These are phyloP conservation scores for Paraleonurus japonicus DNA, from an alignment of 257 asterid species.

Conservation along the genomic window DNA sequence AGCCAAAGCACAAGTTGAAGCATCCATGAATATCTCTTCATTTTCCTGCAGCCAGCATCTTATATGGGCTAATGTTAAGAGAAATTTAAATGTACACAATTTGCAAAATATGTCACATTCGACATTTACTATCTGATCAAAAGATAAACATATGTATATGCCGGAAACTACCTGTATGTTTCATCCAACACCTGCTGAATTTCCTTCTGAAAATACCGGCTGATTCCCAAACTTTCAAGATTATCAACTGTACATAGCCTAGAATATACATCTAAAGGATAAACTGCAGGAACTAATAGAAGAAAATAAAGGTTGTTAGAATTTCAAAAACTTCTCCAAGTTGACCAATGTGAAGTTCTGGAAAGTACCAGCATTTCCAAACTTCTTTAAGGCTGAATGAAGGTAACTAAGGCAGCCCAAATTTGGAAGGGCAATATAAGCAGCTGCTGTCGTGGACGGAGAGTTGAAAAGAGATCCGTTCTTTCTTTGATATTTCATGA, in stretches of 20 bases:
- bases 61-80: conserved; percentile 42
- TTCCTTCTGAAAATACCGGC: conserved; percentile 58
- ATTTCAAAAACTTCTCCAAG: not conserved
- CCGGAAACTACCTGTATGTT: conserved; percentile 56
- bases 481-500: conserved; percentile 65
- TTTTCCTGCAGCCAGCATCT: conserved; percentile 81
- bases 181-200: conserved; percentile 59
- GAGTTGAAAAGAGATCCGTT: conserved; percentile 90
- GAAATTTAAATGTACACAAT: not conserved
- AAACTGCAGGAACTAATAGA: conserved; percentile 61
- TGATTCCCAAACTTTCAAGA: conserved; percentile 73
- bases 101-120: not conserved
- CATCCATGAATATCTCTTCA: conserved; percentile 79
- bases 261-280: conserved; percentile 56
- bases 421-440: conserved; percentile 50
- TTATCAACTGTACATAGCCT: conserved; percentile 58
- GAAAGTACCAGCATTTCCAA: conserved; percentile 66
- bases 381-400: conserved; percentile 42
- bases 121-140: no score
- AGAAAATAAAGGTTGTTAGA: conserved; percentile 12
- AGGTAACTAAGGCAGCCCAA: conserved; percentile 66
- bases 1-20: conserved; percentile 78
- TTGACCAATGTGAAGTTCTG: not conserved
- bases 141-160: not conserved
- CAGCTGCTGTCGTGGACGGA: conserved; percentile 91